Base-by-base conservation (phyloP, 257 asterid genomes). In the Hygrophila difformis region DNA sequence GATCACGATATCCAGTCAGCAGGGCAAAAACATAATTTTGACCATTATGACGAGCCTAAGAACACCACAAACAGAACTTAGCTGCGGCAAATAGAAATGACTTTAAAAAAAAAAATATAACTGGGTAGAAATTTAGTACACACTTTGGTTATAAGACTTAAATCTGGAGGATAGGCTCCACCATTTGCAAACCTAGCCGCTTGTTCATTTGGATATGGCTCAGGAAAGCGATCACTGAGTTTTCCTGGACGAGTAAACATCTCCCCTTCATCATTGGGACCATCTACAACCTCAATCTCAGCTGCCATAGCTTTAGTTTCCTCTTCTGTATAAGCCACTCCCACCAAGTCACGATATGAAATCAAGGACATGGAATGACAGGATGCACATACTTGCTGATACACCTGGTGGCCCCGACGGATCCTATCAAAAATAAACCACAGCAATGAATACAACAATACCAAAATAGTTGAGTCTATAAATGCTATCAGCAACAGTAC, bases 131-230 rank as follows among this genome's bases (percentile, higher is more conserved):
- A 2, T 10, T 26, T 28, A 10, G 12, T 5, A 36, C 34, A 43
- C 56, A 67, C 93, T 74, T 82, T 82, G 39, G 94, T 82, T 64
- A 82, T 74, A 56, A 82, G 84, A 71, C 92, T 82, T 52, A 82
- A 59, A 69, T 82, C 94, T 28, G 92, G 94, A 56, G 94, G 92
- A 47, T 79, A 82, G 49, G 92, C 91, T 38, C 94, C 94, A 62
- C 94, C 92, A 63, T 82, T 82, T 18, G 94, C 94, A 64, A 73
- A 82, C 46, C 94, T 74, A 37, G 94, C 92, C 37, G 94, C 91
- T 49, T 76, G 70, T 49, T 79, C 94, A 50, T 82, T 82, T 17
- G 87, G 44, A 57, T 82, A 82, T 49, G 94, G 94, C 71, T 76
- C 63, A 31, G 87, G 92, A 29, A 82, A 79, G 63, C 87, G 84